A percentile compares a stretch with the other conserved stretches of the same genome.
Evolutionary conservation across 2,329 filamentous ascomycete species (phyloP).

Genomic region (Botrytis squamosa): DNA sequence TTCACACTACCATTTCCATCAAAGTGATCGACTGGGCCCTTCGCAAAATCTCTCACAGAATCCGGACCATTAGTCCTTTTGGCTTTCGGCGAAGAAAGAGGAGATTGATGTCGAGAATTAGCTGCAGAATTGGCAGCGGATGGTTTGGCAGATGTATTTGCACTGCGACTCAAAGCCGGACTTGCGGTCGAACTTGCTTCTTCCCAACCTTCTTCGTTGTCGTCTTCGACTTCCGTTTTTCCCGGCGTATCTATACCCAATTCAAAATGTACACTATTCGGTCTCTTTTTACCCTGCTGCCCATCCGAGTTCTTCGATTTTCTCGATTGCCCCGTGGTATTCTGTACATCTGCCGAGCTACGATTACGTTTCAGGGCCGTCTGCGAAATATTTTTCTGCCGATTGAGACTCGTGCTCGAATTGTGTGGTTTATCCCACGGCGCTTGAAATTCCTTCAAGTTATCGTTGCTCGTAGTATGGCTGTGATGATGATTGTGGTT

Average conservation of each 20-base stretch:
- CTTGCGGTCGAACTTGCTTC: constrained; percentile 64
- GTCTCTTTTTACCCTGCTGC: constrained; percentile 28
- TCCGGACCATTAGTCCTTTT: constrained; percentile 24
- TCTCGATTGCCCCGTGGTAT: constrained; percentile 34
- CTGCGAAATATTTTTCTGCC: constrained; percentile 52
- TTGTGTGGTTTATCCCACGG: constrained; percentile 28
- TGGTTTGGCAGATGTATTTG: constrained; percentile 29
- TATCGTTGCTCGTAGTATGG: constrained; percentile 34
- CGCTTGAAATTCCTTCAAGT: constrained; percentile 36
- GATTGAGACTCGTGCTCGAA: constrained; percentile 40
- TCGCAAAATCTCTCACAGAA: constrained; percentile 30
- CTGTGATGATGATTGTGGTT: constrained; percentile 27
- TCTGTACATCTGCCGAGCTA: constrained; percentile 37
- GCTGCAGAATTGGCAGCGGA: constrained; percentile 45
- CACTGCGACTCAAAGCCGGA: constrained; percentile 54
- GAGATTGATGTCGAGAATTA: constrained; percentile 36
- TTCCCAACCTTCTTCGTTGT: constrained; percentile 61
- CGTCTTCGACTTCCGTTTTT: constrained; percentile 38
- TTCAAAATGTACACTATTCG: constrained; percentile 61
- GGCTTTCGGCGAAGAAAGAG: constrained; percentile 29
- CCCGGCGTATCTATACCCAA: constrained; percentile 44
- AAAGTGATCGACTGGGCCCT: constrained; percentile 39
- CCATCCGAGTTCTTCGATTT: constrained; percentile 50
- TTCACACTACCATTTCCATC: neutral
- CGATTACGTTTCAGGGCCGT: constrained; percentile 59